Evolutionary conservation across 2,329 filamentous ascomycete genomes (phyloP), one percentile per base, ranked within the genome.

Genomic region (Neodidymelliopsis sp.): DNA sequence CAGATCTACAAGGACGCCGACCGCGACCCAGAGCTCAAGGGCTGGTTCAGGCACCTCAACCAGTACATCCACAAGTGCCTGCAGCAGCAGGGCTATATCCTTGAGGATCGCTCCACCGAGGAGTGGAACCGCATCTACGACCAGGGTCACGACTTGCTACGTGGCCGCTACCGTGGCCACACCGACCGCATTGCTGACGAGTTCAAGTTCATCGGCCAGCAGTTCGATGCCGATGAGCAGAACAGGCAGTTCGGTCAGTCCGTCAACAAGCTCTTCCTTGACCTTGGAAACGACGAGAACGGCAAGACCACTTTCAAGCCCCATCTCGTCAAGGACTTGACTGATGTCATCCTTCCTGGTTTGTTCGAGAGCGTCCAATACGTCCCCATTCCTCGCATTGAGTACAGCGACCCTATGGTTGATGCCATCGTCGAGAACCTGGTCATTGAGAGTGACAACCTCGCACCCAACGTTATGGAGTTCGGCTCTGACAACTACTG

Each of bases 401-500:
- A 99, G 77, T 94, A 91, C 68, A 88, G 85, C 1, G 94, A 97
- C 63, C 81, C 83, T 2, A 85, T 87, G 80, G 80, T 96, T 40
- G 94, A 99, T 73, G 88, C 88, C 37, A 84, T 97, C 37, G 84
- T 99, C 33, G 94, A 99, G 79, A 99, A 99, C 73, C 79, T 99
- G 9, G 88, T 97, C 34, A 83, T 99, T 41, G 94, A 99, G 77
- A 92, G 90, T 59, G 92, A 97, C 79, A 99, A 99, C 76, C 86
- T 99, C 62, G 91, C 92, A 76, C 94, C 94, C 56, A 99, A 99
- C 64, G 82, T 93, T 4, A 74, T 96, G 28, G 93, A 99, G 73
- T 82, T 97, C 54, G 84, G 86, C 50, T 94, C 86, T 69, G 92
- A 97, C 77, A 94, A 97, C 79, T 95, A 94, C 79, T 91, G 92